phyloP scores from a whole-genome alignment of 805 yeast species.

The Kodamaea fukazawae region DNA sequence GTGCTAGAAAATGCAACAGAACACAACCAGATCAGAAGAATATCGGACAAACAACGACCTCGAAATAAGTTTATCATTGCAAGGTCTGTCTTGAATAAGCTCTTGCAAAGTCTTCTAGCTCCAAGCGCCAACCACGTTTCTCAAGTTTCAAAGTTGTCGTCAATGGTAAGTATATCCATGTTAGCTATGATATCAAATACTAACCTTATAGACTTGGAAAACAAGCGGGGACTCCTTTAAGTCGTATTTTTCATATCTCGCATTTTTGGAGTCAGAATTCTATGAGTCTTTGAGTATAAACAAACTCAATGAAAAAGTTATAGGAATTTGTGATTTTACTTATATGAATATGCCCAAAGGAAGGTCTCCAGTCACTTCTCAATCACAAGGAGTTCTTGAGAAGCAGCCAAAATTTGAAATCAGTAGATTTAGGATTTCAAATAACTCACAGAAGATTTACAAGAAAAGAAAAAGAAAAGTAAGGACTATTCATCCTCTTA shows the following conservation, averaged over 20 bases:
- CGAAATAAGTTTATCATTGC: constrained; percentile 22
- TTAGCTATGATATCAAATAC: neutral
- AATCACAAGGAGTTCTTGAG: neutral
- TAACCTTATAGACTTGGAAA: constrained; percentile 19
- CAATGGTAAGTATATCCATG: neutral
- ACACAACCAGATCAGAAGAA: neutral
- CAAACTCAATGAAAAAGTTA: neutral
- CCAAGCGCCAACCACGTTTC: neutral
- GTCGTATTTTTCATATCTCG: constrained; percentile 17
- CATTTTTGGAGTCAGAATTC: constrained; percentile 11
- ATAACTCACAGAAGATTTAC: neutral
- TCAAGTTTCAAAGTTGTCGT: constrained; percentile 7
- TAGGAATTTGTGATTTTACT: neutral
- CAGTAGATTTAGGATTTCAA: neutral
- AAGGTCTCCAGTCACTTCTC: neutral
- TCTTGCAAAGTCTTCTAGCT: constrained; percentile 6
- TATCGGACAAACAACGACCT: constrained; percentile 6
- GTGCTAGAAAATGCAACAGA: neutral
- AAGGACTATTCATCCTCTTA: neutral
- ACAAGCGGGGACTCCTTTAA: constrained; percentile 9
- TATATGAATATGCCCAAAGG: too few species aligned
- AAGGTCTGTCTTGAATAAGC: constrained; percentile 15
- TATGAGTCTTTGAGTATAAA: neutral
- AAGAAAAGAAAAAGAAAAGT: neutral
- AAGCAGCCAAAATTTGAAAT: neutral